Evolutionary conservation across 805 yeast species (phyloP).

Genomic region (Starmerella potacharoeniae): DNA sequence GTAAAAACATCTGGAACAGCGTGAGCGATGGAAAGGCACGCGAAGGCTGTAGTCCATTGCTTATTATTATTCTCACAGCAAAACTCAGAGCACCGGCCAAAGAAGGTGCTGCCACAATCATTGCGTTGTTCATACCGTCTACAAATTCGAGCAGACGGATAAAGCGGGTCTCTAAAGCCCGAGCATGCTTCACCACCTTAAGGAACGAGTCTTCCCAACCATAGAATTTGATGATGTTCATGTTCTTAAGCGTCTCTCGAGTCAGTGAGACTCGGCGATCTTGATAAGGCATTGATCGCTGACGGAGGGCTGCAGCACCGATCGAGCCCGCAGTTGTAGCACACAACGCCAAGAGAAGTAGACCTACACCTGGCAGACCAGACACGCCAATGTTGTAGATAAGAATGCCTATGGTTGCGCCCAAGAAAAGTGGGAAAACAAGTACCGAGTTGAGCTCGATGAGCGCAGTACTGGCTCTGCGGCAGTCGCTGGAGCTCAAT

Average conservation of each 20-base stretch:
- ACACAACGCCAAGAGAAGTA: conserved; percentile 30
- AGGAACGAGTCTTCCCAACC: conserved; percentile 83
- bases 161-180: conserved; percentile 9
- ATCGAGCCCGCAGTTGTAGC: conserved; percentile 29
- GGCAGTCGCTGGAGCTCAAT: conserved; percentile 65
- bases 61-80: conserved; percentile 12
- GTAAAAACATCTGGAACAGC: conserved; percentile 14
- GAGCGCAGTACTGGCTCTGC: conserved; percentile 50
- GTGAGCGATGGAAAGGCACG: conserved; percentile 18
- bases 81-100: conserved; percentile 16
- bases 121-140: conserved; percentile 11
- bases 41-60: conserved; percentile 7
- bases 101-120: conserved; percentile 12
- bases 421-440: conserved; percentile 10
- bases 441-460: conserved; percentile 10
- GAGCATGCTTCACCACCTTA: conserved; percentile 31
- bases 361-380: conserved; percentile 57
- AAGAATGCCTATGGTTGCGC: conserved; percentile 49
- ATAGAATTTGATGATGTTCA: conserved; percentile 73
- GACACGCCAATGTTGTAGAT: conserved; percentile 59
- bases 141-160: conserved; percentile 14
- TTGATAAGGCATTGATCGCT: conserved; percentile 35
- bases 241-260: conserved; percentile 63
- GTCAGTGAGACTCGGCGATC: conserved; percentile 64
- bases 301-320: conserved; percentile 13